Conservation (phyloP, 2,329 filamentous ascomycete genomes). For the Sarocladium kiliense region DNA sequence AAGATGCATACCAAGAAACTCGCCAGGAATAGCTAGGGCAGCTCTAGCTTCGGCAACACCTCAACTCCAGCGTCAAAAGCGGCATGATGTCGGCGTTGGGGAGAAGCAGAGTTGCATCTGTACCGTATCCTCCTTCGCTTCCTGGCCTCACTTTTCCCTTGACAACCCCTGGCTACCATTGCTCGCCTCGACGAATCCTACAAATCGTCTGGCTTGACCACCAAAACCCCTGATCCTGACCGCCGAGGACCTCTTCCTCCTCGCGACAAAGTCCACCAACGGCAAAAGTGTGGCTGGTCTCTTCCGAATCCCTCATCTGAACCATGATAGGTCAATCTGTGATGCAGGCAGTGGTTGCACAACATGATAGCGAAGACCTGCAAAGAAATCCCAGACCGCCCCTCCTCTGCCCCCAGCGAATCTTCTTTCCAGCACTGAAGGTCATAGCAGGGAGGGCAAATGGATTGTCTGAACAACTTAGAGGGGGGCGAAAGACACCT, state of each 20-base stretch:
- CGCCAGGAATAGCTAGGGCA: no score
- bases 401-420: neutral
- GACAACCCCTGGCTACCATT: neutral
- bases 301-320: neutral
- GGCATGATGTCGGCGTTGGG: neutral
- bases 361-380: conserved; percentile 1
- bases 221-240: neutral
- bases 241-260: neutral
- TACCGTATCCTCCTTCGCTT: neutral
- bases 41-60: no score
- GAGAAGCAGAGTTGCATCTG: neutral
- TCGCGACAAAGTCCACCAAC: neutral
- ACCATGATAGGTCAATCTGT: neutral
- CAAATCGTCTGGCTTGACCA: neutral
- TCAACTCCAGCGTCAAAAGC: no score
- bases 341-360: neutral
- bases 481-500: neutral
- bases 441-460: no score
- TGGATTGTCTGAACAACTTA: neutral
- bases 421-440: no score
- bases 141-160: neutral
- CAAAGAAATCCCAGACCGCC: neutral
- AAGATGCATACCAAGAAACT: no score
- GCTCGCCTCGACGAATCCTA: neutral
- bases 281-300: neutral